Base-by-base conservation (phyloP, 768 basidiomycete genomes). In the Suillus ampliporus region DNA sequence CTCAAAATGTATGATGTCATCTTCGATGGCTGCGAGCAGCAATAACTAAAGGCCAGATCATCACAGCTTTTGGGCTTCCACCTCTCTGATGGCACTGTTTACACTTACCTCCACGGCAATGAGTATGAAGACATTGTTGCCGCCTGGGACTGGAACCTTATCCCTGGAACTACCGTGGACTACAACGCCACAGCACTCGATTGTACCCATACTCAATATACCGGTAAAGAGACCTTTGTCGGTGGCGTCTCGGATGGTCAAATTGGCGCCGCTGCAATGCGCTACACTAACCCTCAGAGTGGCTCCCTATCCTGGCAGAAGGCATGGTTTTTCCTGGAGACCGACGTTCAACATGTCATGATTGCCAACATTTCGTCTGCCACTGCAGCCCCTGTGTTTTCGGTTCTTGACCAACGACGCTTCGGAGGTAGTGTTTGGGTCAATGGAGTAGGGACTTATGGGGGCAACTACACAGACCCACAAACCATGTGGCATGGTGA, bases 141-240 rank as follows among this genome's bases (percentile, higher is more conserved):
- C 3, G 79, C 85, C 2, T 89, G 89, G 89, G 88, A 92, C 72
- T 92, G 90, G 90, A 86, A 90, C 66, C 80, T 89, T 8, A 86
- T 92, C 50, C 90, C 90, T 8, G 90, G 90, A 0, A 90, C 79
- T 38, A 91, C 90, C 2, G 80, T 83, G 41, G 86, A 90, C 69
- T 89, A 89, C 68, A 77, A 74, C 9, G 83, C 77, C 4, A 90
- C 89, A 0, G 71, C 78, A 1, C 77, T 92, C 19, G 69, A 69
- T 43, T 90, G 89, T 66, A 72, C 65, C 28, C 72, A 74, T 14
- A 80, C 83, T 1, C 65, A 72, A 23, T 74, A 76, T 60, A 77
- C 68, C 2, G 89, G 88, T 0, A 67, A 82, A 5, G 81, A 88
- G 61, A 64, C 72, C 7, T 90, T 89, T 68, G 89, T 90, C 19